Evolutionary conservation across 805 yeast species (phyloP).

Genomic region (Candida bentonensis): DNA sequence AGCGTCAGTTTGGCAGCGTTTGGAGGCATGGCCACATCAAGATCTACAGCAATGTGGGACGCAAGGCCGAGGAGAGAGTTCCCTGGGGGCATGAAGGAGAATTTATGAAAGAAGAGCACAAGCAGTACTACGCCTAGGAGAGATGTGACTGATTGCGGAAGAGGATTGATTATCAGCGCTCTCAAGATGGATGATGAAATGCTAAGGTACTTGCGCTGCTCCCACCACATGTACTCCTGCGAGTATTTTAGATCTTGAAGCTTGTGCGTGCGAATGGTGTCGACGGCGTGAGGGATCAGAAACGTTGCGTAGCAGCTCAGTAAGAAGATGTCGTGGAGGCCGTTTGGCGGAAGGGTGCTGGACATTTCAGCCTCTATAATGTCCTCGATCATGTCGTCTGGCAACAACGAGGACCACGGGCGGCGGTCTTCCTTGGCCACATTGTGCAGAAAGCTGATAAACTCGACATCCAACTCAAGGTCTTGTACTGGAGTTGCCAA

Average conservation of each 20-base stretch:
- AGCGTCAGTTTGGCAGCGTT: neutral
- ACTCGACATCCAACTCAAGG: neutral
- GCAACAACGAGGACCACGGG: neutral
- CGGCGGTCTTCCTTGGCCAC: neutral
- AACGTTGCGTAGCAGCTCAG: neutral
- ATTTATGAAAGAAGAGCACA: neutral
- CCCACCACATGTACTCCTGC: neutral
- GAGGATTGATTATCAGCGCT: neutral
- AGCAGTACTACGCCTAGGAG: neutral
- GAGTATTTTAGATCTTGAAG: neutral
- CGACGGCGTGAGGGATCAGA: neutral
- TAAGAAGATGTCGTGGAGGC: neutral
- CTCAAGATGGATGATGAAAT: neutral
- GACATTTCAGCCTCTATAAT: neutral
- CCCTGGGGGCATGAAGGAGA: neutral
- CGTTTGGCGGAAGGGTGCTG: neutral
- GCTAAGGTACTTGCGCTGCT: neutral
- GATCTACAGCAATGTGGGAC: neutral
- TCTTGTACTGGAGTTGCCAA: neutral
- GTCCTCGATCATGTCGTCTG: neutral
- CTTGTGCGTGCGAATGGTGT: neutral
- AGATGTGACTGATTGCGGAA: neutral
- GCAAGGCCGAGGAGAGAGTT: neutral
- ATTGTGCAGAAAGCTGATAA: neutral
- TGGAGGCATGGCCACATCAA: neutral